phyloP scores from a whole-genome alignment of 192 early-diverging fungal species.

The Podila minutissima region DNA sequence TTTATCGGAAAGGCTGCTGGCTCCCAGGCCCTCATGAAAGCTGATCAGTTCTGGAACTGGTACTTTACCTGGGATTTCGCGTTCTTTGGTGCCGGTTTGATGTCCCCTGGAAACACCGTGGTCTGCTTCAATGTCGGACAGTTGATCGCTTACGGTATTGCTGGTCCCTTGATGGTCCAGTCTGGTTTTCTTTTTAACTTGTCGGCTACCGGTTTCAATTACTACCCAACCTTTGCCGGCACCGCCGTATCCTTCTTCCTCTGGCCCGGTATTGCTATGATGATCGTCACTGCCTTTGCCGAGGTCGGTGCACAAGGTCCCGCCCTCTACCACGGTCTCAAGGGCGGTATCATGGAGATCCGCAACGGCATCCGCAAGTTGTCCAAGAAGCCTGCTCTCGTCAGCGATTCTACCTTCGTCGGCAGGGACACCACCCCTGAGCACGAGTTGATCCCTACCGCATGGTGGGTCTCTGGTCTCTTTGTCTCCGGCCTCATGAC shows the following conservation, averaged over 20 bases:
- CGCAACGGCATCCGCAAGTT: slow-evolving; percentile 23
- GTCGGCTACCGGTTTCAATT: slow-evolving; percentile 26
- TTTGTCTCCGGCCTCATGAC: slow-evolving; percentile 63
- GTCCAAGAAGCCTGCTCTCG: slow-evolving; percentile 12
- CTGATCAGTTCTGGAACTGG: slow-evolving; percentile 61
- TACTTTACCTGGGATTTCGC: slow-evolving; percentile 58
- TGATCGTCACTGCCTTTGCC: slow-evolving; percentile 71
- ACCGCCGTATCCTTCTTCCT: slow-evolving; percentile 73
- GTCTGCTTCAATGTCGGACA: slow-evolving; percentile 63
- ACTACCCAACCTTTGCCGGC: slow-evolving; percentile 14
- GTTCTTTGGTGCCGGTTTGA: slow-evolving; percentile 73
- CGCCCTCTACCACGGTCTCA: slow-evolving; percentile 56
- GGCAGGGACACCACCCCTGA: slow-evolving; percentile 47
- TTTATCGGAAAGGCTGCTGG: slow-evolving; percentile 59
- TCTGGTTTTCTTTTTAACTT: slow-evolving; percentile 42
- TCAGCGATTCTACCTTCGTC: slow-evolving; percentile 42
- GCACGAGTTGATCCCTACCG: slow-evolving; percentile 62
- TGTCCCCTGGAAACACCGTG: slow-evolving; percentile 65
- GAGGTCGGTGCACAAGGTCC: slow-evolving; percentile 63
- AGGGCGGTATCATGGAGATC: slow-evolving; percentile 25
- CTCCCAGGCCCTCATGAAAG: slow-evolving; percentile 55
- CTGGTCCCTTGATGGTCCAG: slow-evolving; percentile 64
- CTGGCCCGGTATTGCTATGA: slow-evolving; percentile 76
- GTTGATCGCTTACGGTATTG: slow-evolving; percentile 65
- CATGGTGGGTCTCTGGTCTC: slow-evolving; percentile 65